phyloP scores from a whole-genome alignment of 1,284 basidiomycete genomes.

The Neonothopanus nambi region DNA sequence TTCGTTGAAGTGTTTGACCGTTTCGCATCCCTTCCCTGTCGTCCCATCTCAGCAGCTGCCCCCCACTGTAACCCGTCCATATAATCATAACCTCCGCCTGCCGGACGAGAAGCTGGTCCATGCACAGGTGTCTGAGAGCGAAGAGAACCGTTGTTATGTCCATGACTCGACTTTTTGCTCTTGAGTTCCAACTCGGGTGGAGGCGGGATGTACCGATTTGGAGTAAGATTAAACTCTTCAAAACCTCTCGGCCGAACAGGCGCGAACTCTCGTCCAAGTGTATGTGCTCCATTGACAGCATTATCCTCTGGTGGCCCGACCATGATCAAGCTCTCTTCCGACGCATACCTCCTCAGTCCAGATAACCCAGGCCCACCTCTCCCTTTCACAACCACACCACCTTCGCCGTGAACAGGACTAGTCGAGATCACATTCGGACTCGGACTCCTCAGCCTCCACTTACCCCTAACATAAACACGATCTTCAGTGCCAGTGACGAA shows the following conservation, averaged over 20 bases:
- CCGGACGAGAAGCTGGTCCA: neutral
- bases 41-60: neutral
- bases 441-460: slow-evolving; percentile 12
- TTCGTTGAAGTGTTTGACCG: neutral
- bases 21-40: neutral
- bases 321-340: slow-evolving; percentile 10
- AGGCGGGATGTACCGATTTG: neutral
- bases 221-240: slow-evolving; percentile 6
- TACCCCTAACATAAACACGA: slow-evolving; percentile 5
- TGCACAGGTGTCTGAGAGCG: neutral
- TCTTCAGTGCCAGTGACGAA: slow-evolving; percentile 1
- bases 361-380: neutral
- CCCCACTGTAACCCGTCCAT: slow-evolving; percentile 1
- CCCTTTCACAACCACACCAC: neutral
- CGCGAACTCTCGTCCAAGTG: slow-evolving; percentile 2
- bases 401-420: neutral
- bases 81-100: slow-evolving; percentile 1
- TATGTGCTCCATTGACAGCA: neutral
- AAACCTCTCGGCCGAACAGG: slow-evolving; percentile 7
- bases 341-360: slow-evolving; percentile 9
- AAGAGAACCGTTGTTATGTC: neutral
- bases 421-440: slow-evolving; percentile 3
- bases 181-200: slow-evolving; percentile 3
- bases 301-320: neutral
- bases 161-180: neutral